phyloP scores from a whole-genome alignment of 192 early-diverging fungal species.

The Entomortierella lignicola region DNA sequence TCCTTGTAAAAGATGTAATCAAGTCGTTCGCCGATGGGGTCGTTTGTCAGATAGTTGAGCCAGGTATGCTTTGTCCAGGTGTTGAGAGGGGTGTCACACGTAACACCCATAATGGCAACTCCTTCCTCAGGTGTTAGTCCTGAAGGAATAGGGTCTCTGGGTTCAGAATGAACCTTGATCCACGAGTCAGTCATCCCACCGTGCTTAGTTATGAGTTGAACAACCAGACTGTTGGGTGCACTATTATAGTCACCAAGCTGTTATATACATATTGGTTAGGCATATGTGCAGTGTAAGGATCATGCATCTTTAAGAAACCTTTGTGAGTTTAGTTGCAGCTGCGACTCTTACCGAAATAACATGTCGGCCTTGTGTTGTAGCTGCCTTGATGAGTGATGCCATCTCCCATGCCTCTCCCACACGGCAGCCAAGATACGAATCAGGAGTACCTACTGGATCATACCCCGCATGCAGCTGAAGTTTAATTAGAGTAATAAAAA shows the following conservation, averaged over 20 bases:
- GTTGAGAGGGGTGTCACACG: slow-evolving; percentile 66
- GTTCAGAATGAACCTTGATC: slow-evolving; percentile 50
- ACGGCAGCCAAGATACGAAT: slow-evolving; percentile 61
- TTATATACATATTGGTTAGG: too few relatives aligned
- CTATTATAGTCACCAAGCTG: slow-evolving; percentile 69
- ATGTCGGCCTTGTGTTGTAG: slow-evolving; percentile 62
- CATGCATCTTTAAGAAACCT: too few relatives aligned
- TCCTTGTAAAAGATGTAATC: slow-evolving; percentile 65
- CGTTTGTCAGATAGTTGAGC: slow-evolving; percentile 48
- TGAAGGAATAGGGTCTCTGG: slow-evolving; percentile 30
- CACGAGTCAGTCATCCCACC: slow-evolving; percentile 66
- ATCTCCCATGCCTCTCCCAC: slow-evolving; percentile 67
- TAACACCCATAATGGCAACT: slow-evolving; percentile 61
- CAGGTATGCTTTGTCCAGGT: slow-evolving; percentile 59
- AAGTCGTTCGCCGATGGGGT: slow-evolving; percentile 58
- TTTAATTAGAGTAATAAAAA: background rate
- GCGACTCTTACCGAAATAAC: slow-evolving; percentile 63
- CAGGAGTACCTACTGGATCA: slow-evolving; percentile 49
- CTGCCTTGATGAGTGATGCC: slow-evolving; percentile 51
- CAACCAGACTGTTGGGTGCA: slow-evolving; percentile 55
- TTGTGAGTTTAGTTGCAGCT: too few relatives aligned
- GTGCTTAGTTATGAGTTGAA: slow-evolving; percentile 57
- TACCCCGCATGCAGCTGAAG: slow-evolving; percentile 67
- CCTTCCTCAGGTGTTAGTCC: slow-evolving; percentile 46
- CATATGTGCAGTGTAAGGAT: too few relatives aligned